phyloP scores from a whole-genome alignment of 306 rosid species.

The Alnus rubra region DNA sequence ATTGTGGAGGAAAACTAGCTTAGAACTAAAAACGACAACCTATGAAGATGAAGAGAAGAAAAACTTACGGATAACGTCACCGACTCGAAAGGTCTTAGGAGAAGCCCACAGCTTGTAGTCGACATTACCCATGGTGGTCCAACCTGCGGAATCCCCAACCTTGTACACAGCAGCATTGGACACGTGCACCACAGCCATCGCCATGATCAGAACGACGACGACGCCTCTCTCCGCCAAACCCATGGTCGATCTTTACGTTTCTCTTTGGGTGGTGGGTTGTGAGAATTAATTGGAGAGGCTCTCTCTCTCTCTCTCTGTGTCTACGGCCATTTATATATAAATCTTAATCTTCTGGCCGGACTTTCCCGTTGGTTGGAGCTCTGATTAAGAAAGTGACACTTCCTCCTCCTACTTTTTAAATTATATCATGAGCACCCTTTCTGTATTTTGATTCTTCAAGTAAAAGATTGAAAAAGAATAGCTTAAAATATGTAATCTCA shows the following conservation, averaged over 20 bases:
- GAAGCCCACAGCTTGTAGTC: constrained; percentile 81
- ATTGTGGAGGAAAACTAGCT: too few species aligned
- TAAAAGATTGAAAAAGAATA: neutral
- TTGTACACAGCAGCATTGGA: constrained; percentile 62
- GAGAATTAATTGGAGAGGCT: constrained; percentile 7
- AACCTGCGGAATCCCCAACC: constrained; percentile 86
- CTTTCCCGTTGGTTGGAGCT: constrained; percentile 28
- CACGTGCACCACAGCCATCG: constrained; percentile 31
- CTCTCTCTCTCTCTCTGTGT: neutral
- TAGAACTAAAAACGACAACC: too few species aligned
- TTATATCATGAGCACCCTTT: constrained; percentile 15
- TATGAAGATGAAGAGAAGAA: neutral
- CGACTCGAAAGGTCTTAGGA: constrained; percentile 60
- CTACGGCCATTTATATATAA: constrained; percentile 26
- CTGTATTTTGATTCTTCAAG: too few species aligned
- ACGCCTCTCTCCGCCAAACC: constrained; percentile 38
- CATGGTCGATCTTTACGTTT: constrained; percentile 37
- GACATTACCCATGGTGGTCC: constrained; percentile 68
- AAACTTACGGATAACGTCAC: constrained; percentile 77
- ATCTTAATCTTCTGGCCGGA: constrained; percentile 27
- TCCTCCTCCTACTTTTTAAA: constrained; percentile 23
- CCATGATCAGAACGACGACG: constrained; percentile 22
- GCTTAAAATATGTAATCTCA: neutral
- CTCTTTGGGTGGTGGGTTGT: constrained; percentile 7
- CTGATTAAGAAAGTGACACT: constrained; percentile 16